Conservation (phyloP, 345 rosid genomes). For the Clausena lansium region DNA sequence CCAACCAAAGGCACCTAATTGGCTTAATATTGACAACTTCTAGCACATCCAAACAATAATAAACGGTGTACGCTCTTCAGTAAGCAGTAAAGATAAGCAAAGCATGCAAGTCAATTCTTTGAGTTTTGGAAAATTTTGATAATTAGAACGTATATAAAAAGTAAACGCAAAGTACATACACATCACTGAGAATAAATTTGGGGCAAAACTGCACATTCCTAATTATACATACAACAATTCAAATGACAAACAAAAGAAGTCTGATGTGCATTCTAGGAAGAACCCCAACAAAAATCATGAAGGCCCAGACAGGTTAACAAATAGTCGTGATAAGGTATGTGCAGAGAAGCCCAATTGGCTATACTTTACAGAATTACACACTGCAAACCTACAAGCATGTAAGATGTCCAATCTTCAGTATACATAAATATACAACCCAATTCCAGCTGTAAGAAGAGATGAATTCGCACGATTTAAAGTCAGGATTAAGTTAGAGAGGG, state of each 20-base stretch:
- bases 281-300: conserved; percentile 24
- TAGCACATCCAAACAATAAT: neutral
- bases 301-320: conserved; percentile 32
- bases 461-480: conserved; percentile 37
- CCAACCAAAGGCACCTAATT: neutral
- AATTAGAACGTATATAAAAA: neutral
- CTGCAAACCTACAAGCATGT: conserved; percentile 37
- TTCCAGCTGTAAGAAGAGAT: conserved; percentile 27
- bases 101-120: neutral
- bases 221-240: conserved; percentile 19
- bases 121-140: neutral
- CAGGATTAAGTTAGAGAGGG: conserved; percentile 40
- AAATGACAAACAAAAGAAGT: conserved; percentile 9
- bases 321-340: conserved; percentile 38
- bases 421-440: conserved; percentile 59
- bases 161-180: neutral
- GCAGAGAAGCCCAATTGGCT: conserved; percentile 45
- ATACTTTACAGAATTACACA: conserved; percentile 47
- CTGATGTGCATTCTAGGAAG: conserved; percentile 22
- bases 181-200: neutral
- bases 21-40: neutral
- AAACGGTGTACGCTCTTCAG: neutral
- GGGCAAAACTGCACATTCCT: conserved; percentile 1
- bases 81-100: neutral
- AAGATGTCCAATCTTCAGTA: conserved; percentile 40